Evolutionary conservation across 495 filamentous ascomycete species (phyloP).

Genomic region (Aspergillus conjunctus): DNA sequence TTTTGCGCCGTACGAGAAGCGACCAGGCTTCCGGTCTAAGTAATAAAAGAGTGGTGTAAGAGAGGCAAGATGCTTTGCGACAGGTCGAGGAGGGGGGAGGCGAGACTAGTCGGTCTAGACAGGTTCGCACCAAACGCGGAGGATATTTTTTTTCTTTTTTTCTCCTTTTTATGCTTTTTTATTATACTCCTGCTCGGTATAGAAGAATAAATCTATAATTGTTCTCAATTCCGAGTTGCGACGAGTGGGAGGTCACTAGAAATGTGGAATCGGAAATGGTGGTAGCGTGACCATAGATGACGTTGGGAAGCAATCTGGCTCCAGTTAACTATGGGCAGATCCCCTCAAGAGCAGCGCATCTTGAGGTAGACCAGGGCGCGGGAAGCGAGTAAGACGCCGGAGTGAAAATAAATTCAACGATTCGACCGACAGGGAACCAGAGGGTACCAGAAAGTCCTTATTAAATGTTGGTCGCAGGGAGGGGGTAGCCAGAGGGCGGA

Average conservation of each 20-base stretch:
- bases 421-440: constrained; percentile 9
- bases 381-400: constrained; percentile 14
- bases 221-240: constrained; percentile 22
- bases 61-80: constrained; percentile 21
- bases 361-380: constrained; percentile 23
- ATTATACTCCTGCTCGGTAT: constrained; percentile 14
- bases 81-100: constrained; percentile 17
- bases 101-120: constrained; percentile 16
- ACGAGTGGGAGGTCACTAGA: constrained; percentile 21
- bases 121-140: constrained; percentile 12
- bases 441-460: constrained; percentile 6
- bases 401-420: constrained; percentile 14
- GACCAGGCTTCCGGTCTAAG: constrained; percentile 39
- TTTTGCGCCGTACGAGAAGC: constrained; percentile 30
- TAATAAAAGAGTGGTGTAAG: constrained; percentile 13
- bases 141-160: constrained; percentile 15
- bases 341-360: constrained; percentile 44
- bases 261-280: constrained; percentile 31
- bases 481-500: background rate
- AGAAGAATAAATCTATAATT: constrained; percentile 23
- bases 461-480: constrained; percentile 11
- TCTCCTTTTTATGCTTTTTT: constrained; percentile 20
- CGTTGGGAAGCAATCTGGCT: constrained; percentile 38
- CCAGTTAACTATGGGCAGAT: constrained; percentile 30
- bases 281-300: constrained; percentile 46